Evolutionary conservation across 1,284 basidiomycete species (phyloP), one percentile per base, ranked within the genome.

Genomic region (Leccinum pachyderme): DNA sequence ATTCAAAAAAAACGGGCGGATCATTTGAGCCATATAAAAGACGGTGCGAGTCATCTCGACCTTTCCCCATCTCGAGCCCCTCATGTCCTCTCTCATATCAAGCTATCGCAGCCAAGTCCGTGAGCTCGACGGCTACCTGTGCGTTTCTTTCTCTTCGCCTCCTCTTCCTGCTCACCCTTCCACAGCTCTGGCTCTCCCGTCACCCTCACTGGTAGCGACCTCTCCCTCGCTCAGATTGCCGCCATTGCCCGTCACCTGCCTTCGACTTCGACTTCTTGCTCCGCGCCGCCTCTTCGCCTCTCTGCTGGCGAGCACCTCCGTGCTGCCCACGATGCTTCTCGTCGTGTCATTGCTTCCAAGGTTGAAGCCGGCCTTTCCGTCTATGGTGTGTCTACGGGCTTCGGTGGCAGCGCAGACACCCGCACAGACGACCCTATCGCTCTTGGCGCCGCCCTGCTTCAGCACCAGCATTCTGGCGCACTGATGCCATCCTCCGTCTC

Each of bases 301-400:
- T 80, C 83, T 58, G 67, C 75, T 22, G 81, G 81, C 6, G 67
- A 77, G 7, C 66, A 69, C 13, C 68, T 81, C 57, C 77, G 75
- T 59, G 73, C 76, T 8, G 81, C 78, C 32, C 76, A 91, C 48
- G 70, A 76, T 18, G 80, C 80, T 61, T 83, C 84, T 63, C 81
- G 86, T 45, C 72, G 76, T 51, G 80, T 84, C 52, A 83, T 93
- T 49, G 74, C 80, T 29, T 75, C 78, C 63, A 89, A 91, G 69
- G 80, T 94, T 46, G 78, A 81, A 28, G 76, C 81, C 7, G 83
- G 84, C 22, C 79, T 82, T 55, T 89, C 86, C 61, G 79, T 93
- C 43, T 93, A 92, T 61, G 91, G 91, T 35, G 87, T 92, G 32
- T 86, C 86, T 43, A 92, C 91, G 15, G 91, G 91, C 47, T 93